A percentile compares a stretch with the other conserved stretches of the same genome.
Conservation (phyloP, 2,329 filamentous ascomycete species). For the Xylaria sp. region DNA sequence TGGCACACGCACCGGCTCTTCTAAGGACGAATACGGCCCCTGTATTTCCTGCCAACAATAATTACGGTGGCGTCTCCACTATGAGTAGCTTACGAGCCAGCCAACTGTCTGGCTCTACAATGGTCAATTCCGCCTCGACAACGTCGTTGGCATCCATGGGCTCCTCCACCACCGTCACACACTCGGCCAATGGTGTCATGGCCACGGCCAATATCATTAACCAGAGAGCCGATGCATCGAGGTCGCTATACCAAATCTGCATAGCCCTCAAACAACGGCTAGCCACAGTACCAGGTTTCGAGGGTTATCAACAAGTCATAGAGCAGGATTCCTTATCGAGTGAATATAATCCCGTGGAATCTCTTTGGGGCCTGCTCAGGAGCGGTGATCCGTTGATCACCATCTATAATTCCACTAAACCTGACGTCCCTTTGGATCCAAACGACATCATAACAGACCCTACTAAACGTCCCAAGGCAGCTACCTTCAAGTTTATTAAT, state of each 20-base stretch:
- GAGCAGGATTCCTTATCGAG: conserved; percentile 68
- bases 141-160: conserved; percentile 58
- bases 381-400: conserved; percentile 83
- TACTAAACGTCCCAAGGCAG: conserved; percentile 81
- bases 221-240: conserved; percentile 87
- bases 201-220: conserved; percentile 96
- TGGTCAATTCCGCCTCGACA: conserved; percentile 54
- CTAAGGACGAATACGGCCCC: conserved; percentile 64
- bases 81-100: conserved; percentile 64
- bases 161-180: conserved; percentile 47
- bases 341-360: conserved; percentile 80
- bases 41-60: conserved; percentile 56
- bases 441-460: conserved; percentile 65
- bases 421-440: conserved; percentile 69
- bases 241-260: conserved; percentile 95
- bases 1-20: conserved; percentile 64
- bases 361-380: conserved; percentile 86
- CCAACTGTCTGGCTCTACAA: conserved; percentile 67
- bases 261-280: conserved; percentile 82
- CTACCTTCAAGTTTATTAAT: conserved; percentile 90
- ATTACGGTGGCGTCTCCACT: conserved; percentile 51
- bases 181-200: conserved; percentile 64
- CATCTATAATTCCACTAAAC: conserved; percentile 86
- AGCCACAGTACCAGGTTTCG: conserved; percentile 82
- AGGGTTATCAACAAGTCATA: conserved; percentile 74